Conservation (phyloP, 2,329 filamentous ascomycete species). For the Diaporthe humulicola region DNA sequence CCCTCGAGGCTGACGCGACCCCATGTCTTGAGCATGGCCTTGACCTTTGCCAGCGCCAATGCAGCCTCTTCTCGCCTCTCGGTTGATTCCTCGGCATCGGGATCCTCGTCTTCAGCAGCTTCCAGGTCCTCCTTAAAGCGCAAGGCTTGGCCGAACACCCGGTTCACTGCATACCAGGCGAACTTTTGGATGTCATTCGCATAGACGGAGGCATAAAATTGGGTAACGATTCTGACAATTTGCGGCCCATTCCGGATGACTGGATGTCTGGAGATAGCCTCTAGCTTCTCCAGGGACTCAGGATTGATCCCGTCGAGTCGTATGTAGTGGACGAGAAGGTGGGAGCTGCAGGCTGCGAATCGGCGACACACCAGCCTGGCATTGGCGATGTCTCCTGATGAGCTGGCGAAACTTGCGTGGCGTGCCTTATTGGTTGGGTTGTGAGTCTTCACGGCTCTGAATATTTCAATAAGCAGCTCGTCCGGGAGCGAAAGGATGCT, state of each 20-base stretch:
- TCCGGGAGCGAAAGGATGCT: slow-evolving; percentile 34
- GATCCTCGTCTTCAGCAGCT: background rate
- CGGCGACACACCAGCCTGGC: slow-evolving; percentile 34
- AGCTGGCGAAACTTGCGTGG: slow-evolving; percentile 20
- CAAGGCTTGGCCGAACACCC: background rate
- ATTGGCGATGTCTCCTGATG: slow-evolving; percentile 24
- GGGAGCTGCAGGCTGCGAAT: slow-evolving; percentile 32
- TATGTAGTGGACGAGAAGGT: slow-evolving; percentile 33
- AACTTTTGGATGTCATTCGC: slow-evolving; percentile 22
- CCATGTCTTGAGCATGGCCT: slow-evolving; percentile 32
- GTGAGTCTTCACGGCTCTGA: slow-evolving; percentile 25
- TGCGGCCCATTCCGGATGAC: slow-evolving; percentile 23
- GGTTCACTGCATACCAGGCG: slow-evolving; percentile 27
- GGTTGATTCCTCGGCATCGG: background rate
- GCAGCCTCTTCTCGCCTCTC: background rate
- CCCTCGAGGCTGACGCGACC: background rate
- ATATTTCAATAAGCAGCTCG: slow-evolving; percentile 34
- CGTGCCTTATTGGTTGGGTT: slow-evolving; percentile 14
- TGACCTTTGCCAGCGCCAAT: slow-evolving; percentile 10
- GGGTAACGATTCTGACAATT: slow-evolving; percentile 11
- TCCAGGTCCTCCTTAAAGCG: slow-evolving; percentile 11
- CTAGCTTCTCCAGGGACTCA: slow-evolving; percentile 31
- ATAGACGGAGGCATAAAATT: slow-evolving; percentile 6
- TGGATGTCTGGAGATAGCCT: slow-evolving; percentile 33
- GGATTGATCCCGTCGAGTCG: slow-evolving; percentile 21